A percentile compares a stretch with the other conserved stretches of the same genome.
Evolutionary conservation across 441 rosid species (phyloP).

Genomic region (Pelargonium citronellum): DNA sequence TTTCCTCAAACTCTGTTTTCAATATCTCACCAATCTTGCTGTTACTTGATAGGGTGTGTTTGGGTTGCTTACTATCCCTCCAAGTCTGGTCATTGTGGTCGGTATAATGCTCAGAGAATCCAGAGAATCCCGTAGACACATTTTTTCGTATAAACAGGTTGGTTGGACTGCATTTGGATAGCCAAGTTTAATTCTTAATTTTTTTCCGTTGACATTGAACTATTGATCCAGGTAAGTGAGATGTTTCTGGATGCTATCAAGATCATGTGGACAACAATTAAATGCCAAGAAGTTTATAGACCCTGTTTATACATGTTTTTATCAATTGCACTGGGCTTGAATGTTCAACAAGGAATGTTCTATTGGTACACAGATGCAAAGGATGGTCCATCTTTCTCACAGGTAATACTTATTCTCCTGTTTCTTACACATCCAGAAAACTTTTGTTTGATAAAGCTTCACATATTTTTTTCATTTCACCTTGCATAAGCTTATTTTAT

Average conservation of each 20-base stretch:
- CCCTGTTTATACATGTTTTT: slow-evolving; percentile 86
- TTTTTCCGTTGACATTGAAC: slow-evolving; percentile 12
- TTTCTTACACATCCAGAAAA: not conserved
- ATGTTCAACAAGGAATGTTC: slow-evolving; percentile 84
- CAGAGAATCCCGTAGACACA: slow-evolving; percentile 46
- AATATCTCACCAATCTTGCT: slow-evolving; percentile 7
- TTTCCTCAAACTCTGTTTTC: not conserved
- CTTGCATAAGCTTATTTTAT: too few relatives aligned
- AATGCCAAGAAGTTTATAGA: slow-evolving; percentile 75
- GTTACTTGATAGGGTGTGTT: slow-evolving; percentile 62
- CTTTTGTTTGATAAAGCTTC: slow-evolving; percentile 3
- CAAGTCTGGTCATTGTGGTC: slow-evolving; percentile 52
- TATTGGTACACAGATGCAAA: slow-evolving; percentile 86
- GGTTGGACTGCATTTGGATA: not conserved
- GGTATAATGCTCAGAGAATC: slow-evolving; percentile 47
- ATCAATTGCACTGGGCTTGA: slow-evolving; percentile 64
- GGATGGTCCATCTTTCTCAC: slow-evolving; percentile 74
- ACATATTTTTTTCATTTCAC: not conserved
- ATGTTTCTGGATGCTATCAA: slow-evolving; percentile 67
- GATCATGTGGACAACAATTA: slow-evolving; percentile 81
- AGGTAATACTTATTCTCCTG: slow-evolving; percentile 39
- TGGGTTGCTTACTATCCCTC: slow-evolving; percentile 71
- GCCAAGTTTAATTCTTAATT: slow-evolving; percentile 13
- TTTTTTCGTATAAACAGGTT: slow-evolving; percentile 67
- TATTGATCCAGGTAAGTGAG: slow-evolving; percentile 48